Conservation (phyloP, 441 rosid genomes). For the Croton setiger region DNA sequence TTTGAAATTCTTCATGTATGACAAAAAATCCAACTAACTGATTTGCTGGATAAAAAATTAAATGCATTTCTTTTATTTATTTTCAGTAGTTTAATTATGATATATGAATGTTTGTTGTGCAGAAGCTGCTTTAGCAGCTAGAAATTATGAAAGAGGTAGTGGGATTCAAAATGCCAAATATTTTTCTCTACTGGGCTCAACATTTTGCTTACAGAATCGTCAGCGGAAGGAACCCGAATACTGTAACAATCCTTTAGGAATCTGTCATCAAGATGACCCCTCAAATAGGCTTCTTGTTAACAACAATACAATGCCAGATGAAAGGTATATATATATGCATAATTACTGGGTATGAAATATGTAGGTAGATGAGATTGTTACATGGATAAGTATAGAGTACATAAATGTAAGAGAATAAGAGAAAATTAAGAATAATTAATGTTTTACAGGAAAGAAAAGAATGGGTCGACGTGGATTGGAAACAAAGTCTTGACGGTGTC, state of each 20-base stretch:
- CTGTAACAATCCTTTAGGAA: constrained; percentile 3
- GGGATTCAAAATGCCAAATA: constrained; percentile 2
- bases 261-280: constrained; percentile 6
- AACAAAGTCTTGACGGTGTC: constrained; percentile 12
- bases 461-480: constrained; percentile 23
- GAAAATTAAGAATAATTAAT: background rate
- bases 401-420: too few relatives aligned
- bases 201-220: constrained; percentile 19
- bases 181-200: constrained; percentile 6
- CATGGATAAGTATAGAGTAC: too few relatives aligned
- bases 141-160: constrained; percentile 16
- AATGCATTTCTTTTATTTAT: too few relatives aligned
- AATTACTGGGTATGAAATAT: too few relatives aligned
- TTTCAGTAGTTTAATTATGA: too few relatives aligned
- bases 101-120: constrained; percentile 11
- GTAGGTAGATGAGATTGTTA: too few relatives aligned
- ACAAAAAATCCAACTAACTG: too few relatives aligned
- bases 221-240: constrained; percentile 2
- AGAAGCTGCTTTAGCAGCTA: constrained; percentile 32
- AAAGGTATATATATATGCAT: too few relatives aligned
- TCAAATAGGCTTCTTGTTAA: constrained; percentile 13
- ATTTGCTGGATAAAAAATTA: too few relatives aligned
- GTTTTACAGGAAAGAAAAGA: constrained; percentile 28
- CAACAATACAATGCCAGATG: background rate
- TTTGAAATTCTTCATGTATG: too few relatives aligned